Conservation (phyloP, 148 eudicot genomes). For the Euryodendron excelsum region DNA sequence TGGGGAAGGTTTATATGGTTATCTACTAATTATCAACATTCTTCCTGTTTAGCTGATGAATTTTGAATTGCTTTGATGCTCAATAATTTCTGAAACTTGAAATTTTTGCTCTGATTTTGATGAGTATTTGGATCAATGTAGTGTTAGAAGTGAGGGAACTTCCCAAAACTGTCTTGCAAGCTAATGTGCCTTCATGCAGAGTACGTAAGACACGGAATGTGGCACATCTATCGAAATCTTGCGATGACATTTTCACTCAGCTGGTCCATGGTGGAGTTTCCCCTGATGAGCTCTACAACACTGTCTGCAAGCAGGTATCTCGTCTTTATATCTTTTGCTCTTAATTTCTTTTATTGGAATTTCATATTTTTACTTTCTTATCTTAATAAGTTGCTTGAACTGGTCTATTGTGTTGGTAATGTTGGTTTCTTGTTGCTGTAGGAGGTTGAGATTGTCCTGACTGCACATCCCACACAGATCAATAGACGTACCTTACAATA, state of each 20-base stretch:
- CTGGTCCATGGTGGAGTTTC: constrained; percentile 72
- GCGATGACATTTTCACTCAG: constrained; percentile 79
- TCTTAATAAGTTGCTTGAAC: not conserved
- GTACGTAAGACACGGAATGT: constrained; percentile 45
- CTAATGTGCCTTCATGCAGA: constrained; percentile 37
- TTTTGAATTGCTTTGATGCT: too few relatives aligned
- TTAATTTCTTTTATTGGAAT: constrained; percentile 2
- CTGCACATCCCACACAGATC: constrained; percentile 95
- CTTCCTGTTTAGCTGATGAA: not conserved
- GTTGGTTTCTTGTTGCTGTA: constrained; percentile 33
- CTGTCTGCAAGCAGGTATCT: constrained; percentile 85
- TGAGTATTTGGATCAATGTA: not conserved
- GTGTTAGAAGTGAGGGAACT: not conserved
- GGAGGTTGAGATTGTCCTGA: constrained; percentile 91
- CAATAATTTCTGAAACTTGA: not conserved
- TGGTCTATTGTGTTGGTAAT: not conserved
- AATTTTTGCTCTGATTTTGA: not conserved
- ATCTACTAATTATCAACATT: not conserved
- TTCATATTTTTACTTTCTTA: not conserved
- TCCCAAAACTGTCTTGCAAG: not conserved
- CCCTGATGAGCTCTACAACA: constrained; percentile 68
- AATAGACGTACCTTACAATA: constrained; percentile 86
- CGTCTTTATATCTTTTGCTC: not conserved
- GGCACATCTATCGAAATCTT: constrained; percentile 67
- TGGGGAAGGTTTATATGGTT: not conserved